phyloP scores from a whole-genome alignment of 2,329 filamentous ascomycete species.

The Penicillium sp. region DNA sequence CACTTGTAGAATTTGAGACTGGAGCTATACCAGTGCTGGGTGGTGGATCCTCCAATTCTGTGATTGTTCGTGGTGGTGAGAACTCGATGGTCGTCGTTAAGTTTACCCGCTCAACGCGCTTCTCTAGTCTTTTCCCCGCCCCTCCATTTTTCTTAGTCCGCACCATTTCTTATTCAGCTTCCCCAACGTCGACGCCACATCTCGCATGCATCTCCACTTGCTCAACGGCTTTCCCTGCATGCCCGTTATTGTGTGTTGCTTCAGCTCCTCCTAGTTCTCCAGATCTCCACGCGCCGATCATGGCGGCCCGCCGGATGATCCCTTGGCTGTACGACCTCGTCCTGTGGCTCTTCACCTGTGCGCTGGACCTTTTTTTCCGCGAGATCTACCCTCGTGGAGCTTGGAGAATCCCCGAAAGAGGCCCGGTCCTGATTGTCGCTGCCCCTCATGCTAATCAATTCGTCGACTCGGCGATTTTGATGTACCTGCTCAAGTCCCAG shows the following conservation, averaged over 20 bases:
- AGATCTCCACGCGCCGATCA: slow-evolving; percentile 22
- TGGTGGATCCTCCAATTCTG: background rate
- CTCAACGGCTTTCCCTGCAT: slow-evolving; percentile 4
- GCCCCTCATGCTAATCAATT: slow-evolving; percentile 97
- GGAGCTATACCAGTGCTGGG: background rate
- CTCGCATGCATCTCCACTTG: slow-evolving; percentile 3
- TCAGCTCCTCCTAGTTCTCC: slow-evolving; percentile 1
- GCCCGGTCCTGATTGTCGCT: slow-evolving; percentile 89
- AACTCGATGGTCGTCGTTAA: background rate
- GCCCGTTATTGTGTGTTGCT: slow-evolving; percentile 4
- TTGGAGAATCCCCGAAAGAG: slow-evolving; percentile 85
- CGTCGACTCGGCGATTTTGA: slow-evolving; percentile 87
- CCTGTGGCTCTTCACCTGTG: slow-evolving; percentile 57
- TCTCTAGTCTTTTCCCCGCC: background rate
- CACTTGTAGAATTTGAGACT: background rate
- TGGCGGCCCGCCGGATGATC: slow-evolving; percentile 36
- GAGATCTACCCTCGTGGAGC: slow-evolving; percentile 90
- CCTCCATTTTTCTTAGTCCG: slow-evolving; percentile 3
- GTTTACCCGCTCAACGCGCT: background rate
- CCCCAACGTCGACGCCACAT: slow-evolving; percentile 8
- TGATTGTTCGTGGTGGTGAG: background rate
- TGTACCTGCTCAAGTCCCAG: slow-evolving; percentile 84
- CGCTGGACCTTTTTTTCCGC: slow-evolving; percentile 93
- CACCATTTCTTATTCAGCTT: slow-evolving; percentile 4
- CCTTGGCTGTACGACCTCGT: slow-evolving; percentile 53